Evolutionary conservation across 1,139 yeast species (phyloP).

Genomic region (Petasospora rhodanensis): DNA sequence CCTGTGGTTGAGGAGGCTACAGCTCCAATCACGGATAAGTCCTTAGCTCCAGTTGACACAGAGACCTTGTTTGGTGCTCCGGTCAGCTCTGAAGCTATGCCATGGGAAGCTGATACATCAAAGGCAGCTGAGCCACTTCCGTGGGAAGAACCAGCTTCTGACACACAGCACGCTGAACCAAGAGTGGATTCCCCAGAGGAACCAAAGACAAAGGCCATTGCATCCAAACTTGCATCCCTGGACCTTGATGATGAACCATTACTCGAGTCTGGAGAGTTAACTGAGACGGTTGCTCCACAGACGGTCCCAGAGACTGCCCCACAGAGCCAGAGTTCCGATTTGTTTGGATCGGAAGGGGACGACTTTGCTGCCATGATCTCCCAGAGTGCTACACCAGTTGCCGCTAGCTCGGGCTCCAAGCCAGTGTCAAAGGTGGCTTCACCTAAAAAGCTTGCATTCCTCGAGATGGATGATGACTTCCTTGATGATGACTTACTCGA

Average conservation of each 20-base stretch:
- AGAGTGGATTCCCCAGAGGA: background rate
- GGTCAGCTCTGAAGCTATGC: background rate
- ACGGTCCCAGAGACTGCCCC: background rate
- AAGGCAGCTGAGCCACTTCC: constrained; percentile 3
- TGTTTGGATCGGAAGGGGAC: background rate
- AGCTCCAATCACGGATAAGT: too few relatives aligned
- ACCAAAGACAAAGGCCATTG: background rate
- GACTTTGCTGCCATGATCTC: constrained; percentile 11
- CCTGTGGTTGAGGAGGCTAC: too few relatives aligned
- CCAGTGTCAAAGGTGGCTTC: constrained; percentile 1
- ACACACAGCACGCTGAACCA: too few relatives aligned
- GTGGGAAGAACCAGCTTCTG: constrained; percentile 2
- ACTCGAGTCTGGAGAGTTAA: background rate
- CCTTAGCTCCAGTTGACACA: too few relatives aligned
- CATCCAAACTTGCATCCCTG: constrained; percentile 3
- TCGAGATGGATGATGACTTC: constrained; percentile 19
- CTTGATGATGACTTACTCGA: constrained; percentile 45
- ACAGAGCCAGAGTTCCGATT: background rate
- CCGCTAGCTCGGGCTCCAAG: too few relatives aligned
- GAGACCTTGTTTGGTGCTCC: constrained; percentile 1
- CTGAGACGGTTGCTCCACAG: background rate
- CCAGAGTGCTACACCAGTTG: background rate
- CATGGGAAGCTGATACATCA: constrained; percentile 1
- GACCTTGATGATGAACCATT: constrained; percentile 5
- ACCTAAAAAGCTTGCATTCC: constrained; percentile 18